Evolutionary conservation across 148 eudicot genomes (phyloP), one percentile per base, ranked within the genome.

Genomic region (Spergularia bocconei): DNA sequence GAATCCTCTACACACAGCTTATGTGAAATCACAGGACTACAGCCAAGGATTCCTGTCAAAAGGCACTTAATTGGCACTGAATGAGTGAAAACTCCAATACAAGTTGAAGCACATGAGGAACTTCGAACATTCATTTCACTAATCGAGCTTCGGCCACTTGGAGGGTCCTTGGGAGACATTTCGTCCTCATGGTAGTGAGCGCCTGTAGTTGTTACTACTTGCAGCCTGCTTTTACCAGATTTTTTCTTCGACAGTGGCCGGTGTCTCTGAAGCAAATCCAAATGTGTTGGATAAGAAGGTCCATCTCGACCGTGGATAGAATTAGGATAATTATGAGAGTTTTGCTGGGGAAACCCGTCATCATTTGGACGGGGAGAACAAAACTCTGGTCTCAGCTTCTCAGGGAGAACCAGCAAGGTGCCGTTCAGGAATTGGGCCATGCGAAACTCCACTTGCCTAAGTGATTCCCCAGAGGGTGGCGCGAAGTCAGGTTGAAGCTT

Each of bases 221-320:
- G 99, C 55, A 95, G 92, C 84, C 99, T 82, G 88, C 99, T 95
- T 85, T 92, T 95, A 47, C 96, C 99, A 1, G 97, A 95, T 78
- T 95, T 95, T 79, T 87, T 95, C 82, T 85, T 79, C 11, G 88
- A 69, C 62, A 91, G 73, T 70, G 80, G 90, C 17, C 93, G 86
- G 69, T 89, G 89, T 53, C 90, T 84, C 52, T 87, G 89, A 14
- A 89, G 89, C 82, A 84, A 73, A 82, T 94, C 98, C 96, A 92
- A 87, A 7, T 90, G 86, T 13, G 80, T 51, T 2, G 84, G 80
- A 39, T 75, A 81, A 69, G 94, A 85, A 16, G 89, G 75, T 51
- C 88, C 88, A 75, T 87, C 89, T 16, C 85, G 82, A 15, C 87
- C 91, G 50, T 68, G 86, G 29, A 75, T 67, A 20, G 85, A 80